phyloP scores from a whole-genome alignment of 116 monocot species.

The Iris pallida region DNA sequence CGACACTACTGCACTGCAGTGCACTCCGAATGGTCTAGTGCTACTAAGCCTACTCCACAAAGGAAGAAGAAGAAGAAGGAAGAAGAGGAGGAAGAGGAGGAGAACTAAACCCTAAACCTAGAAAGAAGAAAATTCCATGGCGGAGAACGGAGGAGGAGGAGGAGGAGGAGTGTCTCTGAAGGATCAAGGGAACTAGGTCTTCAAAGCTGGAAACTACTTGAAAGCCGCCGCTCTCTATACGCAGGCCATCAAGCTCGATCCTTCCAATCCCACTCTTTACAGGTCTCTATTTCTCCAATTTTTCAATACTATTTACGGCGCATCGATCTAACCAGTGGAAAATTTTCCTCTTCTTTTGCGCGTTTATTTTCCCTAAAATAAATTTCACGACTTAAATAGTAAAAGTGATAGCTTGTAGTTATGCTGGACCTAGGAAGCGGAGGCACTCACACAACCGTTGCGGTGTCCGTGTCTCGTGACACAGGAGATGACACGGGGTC shows the following conservation, averaged over 20 bases:
- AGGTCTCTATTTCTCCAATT: slow-evolving; percentile 25
- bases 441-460: no score
- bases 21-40: no score
- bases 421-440: no score
- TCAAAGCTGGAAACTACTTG: slow-evolving; percentile 90
- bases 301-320: no score
- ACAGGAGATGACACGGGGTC: no score
- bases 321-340: background rate
- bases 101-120: slow-evolving; percentile 18
- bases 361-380: background rate
- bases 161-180: slow-evolving; percentile 42
- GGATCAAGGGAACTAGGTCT: slow-evolving; percentile 81
- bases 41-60: no score
- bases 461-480: no score
- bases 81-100: background rate
- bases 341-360: background rate
- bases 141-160: slow-evolving; percentile 17
- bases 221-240: slow-evolving; percentile 93
- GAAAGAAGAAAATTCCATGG: slow-evolving; percentile 13
- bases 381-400: no score
- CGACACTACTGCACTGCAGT: no score
- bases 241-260: slow-evolving; percentile 88
- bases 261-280: slow-evolving; percentile 70
- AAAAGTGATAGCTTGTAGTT: no score
- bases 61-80: background rate